Base-by-base conservation (phyloP, 2,329 filamentous ascomycete species). In the Salinomyces thailandicus region DNA sequence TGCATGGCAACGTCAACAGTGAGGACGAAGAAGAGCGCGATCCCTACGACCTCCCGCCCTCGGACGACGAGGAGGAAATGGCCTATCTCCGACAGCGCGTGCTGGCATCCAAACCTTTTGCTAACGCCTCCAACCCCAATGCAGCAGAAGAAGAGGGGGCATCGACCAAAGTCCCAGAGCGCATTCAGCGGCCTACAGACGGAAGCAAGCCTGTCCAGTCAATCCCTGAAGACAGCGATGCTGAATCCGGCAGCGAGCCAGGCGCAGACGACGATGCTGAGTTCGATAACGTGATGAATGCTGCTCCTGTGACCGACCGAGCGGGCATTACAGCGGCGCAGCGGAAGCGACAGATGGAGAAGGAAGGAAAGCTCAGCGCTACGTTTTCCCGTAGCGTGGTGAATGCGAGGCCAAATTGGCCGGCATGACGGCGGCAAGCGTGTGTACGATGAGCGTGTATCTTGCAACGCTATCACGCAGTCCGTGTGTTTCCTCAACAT, bases 271-370 rank as follows among this genome's bases (percentile, higher is more conserved):
- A 77, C 12, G 81, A 91, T 36, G 81, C 82, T 31, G 81, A 85
- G 33, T 94, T 96, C 54, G 89, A 96, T 54, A 81, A 81, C 47
- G 93, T 98, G 59, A 93, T 95, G 54, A 77, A 87, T 49, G 89
- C 91, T 0, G 89, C 85, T 3, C 85, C 85, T 0, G 76, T 93
- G 13, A 95, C 87, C 0, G 89, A 95, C 57, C 75, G 81, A 37
- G 83, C 82, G 9, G 89, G 89, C 0, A 79, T 81, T 30, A 64
- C 69, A 27, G 72, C 75, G 2, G 77, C 75, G 48, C 69, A 80
- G 56, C 65, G 70, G 35, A 67, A 71, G 42, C 68, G 64, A 32
- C 62, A 59, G 27, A 66, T 68, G 42, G 66, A 72, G 38, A 62
- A 60, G 16, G 53, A 66, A 16, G 53, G 54, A 12, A 54, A 54